Evolutionary conservation across 129 eudicot genomes (phyloP).

Genomic region (Logfia minima): DNA sequence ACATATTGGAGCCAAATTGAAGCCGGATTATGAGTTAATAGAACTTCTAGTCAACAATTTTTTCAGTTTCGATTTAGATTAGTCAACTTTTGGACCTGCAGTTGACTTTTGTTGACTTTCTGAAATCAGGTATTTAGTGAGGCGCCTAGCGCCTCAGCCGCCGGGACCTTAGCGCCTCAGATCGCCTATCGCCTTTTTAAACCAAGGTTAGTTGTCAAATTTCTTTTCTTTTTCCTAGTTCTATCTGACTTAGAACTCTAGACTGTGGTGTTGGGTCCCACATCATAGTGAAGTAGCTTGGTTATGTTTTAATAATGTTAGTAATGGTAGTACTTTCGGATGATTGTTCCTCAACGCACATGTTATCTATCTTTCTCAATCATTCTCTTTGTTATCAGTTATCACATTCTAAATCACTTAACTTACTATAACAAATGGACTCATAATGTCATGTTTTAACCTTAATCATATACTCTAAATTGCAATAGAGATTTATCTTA

Average conservation of each 20-base stretch:
- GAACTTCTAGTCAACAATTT: too few relatives aligned
- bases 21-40: too few relatives aligned
- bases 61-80: too few relatives aligned
- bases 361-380: background rate
- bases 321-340: background rate
- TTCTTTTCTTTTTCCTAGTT: background rate
- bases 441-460: background rate
- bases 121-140: too few relatives aligned
- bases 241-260: background rate
- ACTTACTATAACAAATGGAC: background rate
- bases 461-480: background rate
- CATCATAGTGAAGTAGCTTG: background rate
- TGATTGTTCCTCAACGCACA: background rate
- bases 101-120: too few relatives aligned
- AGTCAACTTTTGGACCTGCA: too few relatives aligned
- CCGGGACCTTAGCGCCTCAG: too few relatives aligned
- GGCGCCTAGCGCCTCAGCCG: too few relatives aligned
- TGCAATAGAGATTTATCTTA: constrained; percentile 9
- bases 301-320: background rate
- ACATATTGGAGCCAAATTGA: too few relatives aligned
- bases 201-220: background rate
- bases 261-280: background rate
- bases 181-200: too few relatives aligned
- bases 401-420: background rate
- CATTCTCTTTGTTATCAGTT: background rate